These are phyloP conservation scores for Saccharum spontaneum DNA, from an alignment of 176 grass and related monocot species.

Conservation along the genomic window DNA sequence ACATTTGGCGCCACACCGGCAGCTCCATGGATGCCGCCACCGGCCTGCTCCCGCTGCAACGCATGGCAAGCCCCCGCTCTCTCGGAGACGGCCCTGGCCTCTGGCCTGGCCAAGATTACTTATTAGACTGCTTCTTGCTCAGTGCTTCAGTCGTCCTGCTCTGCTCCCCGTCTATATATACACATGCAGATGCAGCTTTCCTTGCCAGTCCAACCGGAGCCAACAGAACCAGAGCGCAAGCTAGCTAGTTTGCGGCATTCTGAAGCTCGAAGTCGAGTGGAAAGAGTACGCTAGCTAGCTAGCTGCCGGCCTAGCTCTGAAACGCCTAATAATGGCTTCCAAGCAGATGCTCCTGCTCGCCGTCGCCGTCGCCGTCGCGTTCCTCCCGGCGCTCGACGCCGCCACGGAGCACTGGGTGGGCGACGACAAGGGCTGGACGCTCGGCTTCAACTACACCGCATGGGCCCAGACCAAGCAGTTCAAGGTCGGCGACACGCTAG, in stretches of 20 bases:
- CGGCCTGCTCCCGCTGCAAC: slow-evolving; percentile 25
- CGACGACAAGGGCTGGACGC: slow-evolving; percentile 38
- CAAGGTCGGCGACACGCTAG: slow-evolving; percentile 52
- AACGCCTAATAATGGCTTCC: slow-evolving; percentile 41
- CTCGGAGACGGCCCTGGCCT: no score
- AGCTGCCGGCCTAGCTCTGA: not conserved
- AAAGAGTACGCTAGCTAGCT: not conserved
- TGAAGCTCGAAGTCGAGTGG: not conserved
- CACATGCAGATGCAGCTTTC: not conserved
- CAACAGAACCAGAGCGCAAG: not conserved
- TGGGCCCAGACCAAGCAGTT: slow-evolving; percentile 54
- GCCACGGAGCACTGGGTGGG: slow-evolving; percentile 48
- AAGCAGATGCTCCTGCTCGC: slow-evolving; percentile 19
- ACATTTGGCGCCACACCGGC: slow-evolving; percentile 25
- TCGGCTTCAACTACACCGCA: slow-evolving; percentile 25
- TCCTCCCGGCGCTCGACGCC: slow-evolving; percentile 7
- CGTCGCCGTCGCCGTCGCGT: not conserved
- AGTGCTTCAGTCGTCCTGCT: no score
- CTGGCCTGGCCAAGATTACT: not conserved
- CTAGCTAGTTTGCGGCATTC: not conserved
- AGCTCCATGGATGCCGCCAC: slow-evolving; percentile 18
- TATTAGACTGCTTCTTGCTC: not conserved
- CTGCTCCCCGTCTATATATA: not conserved
- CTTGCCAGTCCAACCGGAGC: not conserved
- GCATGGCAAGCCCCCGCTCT: not conserved